These are phyloP conservation scores for Neurospora africana DNA, from an alignment of 495 filamentous ascomycete species.

Conservation along the genomic window DNA sequence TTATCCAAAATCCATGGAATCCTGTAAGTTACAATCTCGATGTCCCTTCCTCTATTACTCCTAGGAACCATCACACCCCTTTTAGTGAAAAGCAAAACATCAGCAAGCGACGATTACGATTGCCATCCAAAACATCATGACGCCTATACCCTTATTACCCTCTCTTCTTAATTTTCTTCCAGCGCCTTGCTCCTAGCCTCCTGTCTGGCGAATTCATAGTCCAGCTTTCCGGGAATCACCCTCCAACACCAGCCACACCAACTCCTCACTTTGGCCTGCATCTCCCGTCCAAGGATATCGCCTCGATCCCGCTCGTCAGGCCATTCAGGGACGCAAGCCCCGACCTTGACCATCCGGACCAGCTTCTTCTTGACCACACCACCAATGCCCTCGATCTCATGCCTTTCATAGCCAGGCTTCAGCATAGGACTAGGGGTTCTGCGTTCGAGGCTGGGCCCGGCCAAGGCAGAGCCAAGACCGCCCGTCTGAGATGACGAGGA, in stretches of 20 bases:
- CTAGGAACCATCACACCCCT: background rate
- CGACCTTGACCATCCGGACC: constrained; percentile 64
- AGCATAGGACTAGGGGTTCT: constrained; percentile 33
- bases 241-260: constrained; percentile 61
- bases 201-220: constrained; percentile 17
- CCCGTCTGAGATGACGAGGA: background rate
- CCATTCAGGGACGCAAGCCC: constrained; percentile 70
- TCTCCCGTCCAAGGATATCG: constrained; percentile 46
- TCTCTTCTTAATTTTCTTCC: constrained; percentile 4
- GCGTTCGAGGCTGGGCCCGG: constrained; percentile 9
- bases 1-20: background rate
- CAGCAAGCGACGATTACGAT: background rate
- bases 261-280: constrained; percentile 43
- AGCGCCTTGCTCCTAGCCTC: background rate
- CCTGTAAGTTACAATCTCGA: background rate
- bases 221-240: constrained; percentile 38
- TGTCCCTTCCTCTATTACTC: background rate
- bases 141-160: background rate
- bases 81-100: background rate
- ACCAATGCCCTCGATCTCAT: constrained; percentile 82
- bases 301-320: constrained; percentile 61
- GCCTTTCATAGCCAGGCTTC: constrained; percentile 59
- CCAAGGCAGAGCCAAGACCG: background rate
- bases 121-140: background rate
- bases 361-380: constrained; percentile 74